Base-by-base conservation (phyloP, 2,329 filamentous ascomycete species). In the Byssoonygena ceratinophila region DNA sequence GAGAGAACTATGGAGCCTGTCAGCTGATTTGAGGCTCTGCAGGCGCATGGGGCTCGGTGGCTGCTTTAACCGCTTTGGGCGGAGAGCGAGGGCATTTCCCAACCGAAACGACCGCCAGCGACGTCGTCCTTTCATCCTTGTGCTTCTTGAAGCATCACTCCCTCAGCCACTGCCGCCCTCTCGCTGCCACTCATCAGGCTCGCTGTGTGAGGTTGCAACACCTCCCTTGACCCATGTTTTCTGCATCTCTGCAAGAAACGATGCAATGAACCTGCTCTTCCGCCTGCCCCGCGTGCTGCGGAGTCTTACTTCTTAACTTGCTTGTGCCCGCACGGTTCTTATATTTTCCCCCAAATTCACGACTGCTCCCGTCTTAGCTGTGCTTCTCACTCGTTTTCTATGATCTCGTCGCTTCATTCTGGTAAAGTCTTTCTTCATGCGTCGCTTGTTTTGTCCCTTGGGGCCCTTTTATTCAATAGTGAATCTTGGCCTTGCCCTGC, bases 21-120 rank as follows among this genome's bases (percentile, higher is more conserved):
- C 49, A 51, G 49, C 39, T 51, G 49, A 51, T 51, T n/a, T n/a
- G 49, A 18, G 49, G 49, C 49, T 51, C 49, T 51, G 49, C 49
- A 51, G 49, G 49, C 20, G 49, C 49, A 51, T 51, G 49, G 49
- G 49, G 49, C 49, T 51, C 49, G 49, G 37, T 51, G 49, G 49
- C 49, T 37, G 49, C 20, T 25, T 45, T 51, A 51, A 32, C 40
- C 49, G 40, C 40, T 36, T 51, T 31, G 5, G 49, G 49, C 39
- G 45, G 39, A 45, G 49, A 14, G 49, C 49, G 40, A 51, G 49
- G 16, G 49, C 16, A 51, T 45, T 51, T 44, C 39, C 31, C 46
- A 34, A 45, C 49, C 37, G 36, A 43, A n/a, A 29, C 36, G 36
- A 40, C 46, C 6, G 20, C 46, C 46, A 41, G 6, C 46, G 41